Base-by-base conservation (phyloP, 2,329 filamentous ascomycete species). In the Claviceps maximensis region DNA sequence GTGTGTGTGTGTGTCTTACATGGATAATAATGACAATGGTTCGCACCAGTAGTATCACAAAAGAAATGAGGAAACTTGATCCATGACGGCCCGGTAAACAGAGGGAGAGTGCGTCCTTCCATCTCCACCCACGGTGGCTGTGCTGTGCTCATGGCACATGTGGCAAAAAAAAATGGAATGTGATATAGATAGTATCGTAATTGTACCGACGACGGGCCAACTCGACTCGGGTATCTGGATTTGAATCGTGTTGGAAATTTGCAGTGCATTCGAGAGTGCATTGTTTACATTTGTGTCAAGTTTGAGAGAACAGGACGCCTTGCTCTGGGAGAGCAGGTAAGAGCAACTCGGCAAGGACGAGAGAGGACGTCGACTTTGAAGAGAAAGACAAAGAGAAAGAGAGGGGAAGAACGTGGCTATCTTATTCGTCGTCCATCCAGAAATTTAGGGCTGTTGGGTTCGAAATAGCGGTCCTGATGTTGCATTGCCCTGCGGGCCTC, bases 371-470 rank as follows among this genome's bases (percentile, higher is more conserved):
- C 31, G 31, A 10, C 31, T 33, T 33, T 33, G 12, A 10, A 33
- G 31, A 33, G 31, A 10, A 2, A 10, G 31, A 13, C 4, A 21
- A 5, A 13, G 12, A 23, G 19, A 13, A 19, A 15, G 9, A 42
- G n/a, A 13, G 33, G 21, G 21, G 33, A 27, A 47, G n/a, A n/a
- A 33, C 31, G 10, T 12, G 15, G 13, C 9, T 48, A 58, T 29
- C 67, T 60, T 31, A 78, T 65, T 45, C 78, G 70, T 61, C 70
- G 77, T 27, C 79, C 79, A 56, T 82, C 79, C 42, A 82, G 59
- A 56, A 77, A 82, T 55, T 73, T 73, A 6, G 76, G 76, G 52
- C 73, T 77, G 51, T 70, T 69, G 4, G 62, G 62, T 21, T 79
- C 72, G 53, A 77, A 76, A 56, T 80, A 81, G 2, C 67, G 66